Conservation (phyloP, 164 flowering plant genomes). For the Tinospora cordifolia region DNA sequence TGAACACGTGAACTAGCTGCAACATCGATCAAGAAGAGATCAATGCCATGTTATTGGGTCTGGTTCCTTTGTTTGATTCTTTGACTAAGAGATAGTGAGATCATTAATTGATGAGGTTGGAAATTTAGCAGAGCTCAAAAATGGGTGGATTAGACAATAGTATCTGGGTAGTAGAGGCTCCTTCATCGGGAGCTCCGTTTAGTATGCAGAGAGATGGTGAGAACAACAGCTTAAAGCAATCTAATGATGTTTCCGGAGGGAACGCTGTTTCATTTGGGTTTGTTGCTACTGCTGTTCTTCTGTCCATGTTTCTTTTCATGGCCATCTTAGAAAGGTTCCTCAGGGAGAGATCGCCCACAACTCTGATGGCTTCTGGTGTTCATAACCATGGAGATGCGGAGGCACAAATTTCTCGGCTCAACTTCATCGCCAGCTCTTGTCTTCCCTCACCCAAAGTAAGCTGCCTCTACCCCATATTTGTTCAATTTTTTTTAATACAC, state of each 20-base stretch:
- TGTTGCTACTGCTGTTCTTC: slow-evolving; percentile 85
- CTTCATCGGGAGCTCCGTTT: slow-evolving; percentile 38
- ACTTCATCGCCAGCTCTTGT: slow-evolving; percentile 41
- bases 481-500: background rate
- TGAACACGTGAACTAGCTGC: background rate
- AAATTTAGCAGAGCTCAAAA: background rate
- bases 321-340: slow-evolving; percentile 80
- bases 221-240: slow-evolving; percentile 60
- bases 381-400: slow-evolving; percentile 33
- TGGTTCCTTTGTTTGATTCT: background rate
- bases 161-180: slow-evolving; percentile 21
- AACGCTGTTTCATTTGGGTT: slow-evolving; percentile 90
- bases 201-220: slow-evolving; percentile 39
- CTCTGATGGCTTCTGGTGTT: slow-evolving; percentile 20
- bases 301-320: slow-evolving; percentile 87
- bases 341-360: slow-evolving; percentile 34
- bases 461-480: background rate
- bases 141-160: slow-evolving; percentile 12
- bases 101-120: background rate
- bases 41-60: too few relatives aligned
- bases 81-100: background rate
- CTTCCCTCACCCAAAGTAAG: slow-evolving; percentile 59
- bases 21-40: too few relatives aligned
- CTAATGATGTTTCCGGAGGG: slow-evolving; percentile 66
- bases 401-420: slow-evolving; percentile 29